These are phyloP conservation scores for Kurtzmaniella quercitrusa DNA, from an alignment of 1,139 yeast species.

Conservation along the genomic window DNA sequence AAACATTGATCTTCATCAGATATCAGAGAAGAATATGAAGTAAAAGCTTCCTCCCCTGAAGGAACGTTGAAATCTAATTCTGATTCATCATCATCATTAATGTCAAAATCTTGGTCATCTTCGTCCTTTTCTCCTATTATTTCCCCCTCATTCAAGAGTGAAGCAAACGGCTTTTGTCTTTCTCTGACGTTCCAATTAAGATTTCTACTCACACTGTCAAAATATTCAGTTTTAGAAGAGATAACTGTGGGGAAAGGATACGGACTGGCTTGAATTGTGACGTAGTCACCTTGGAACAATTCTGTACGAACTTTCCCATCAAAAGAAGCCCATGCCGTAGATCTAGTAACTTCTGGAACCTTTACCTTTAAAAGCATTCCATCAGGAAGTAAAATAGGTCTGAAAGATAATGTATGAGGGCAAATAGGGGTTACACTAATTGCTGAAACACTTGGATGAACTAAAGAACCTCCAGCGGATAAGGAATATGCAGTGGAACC, in stretches of 20 bases:
- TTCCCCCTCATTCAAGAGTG: constrained; percentile 4
- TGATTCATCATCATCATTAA: constrained; percentile 16
- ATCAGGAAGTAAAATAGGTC: constrained; percentile 85
- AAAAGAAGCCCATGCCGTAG: constrained; percentile 88
- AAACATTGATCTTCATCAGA: constrained; percentile 11
- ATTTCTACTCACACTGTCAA: constrained; percentile 78
- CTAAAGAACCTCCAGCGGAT: constrained; percentile 87
- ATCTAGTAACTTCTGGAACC: constrained; percentile 64
- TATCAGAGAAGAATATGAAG: neutral
- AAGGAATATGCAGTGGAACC: constrained; percentile 90
- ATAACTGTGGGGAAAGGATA: constrained; percentile 85
- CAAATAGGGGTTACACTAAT: constrained; percentile 89
- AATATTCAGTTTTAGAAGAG: constrained; percentile 70
- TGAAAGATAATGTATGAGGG: constrained; percentile 83
- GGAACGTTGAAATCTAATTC: constrained; percentile 2
- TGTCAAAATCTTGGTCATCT: constrained; percentile 19
- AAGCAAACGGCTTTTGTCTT: constrained; percentile 67
- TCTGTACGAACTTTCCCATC: constrained; percentile 81
- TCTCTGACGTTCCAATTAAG: constrained; percentile 86
- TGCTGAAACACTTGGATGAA: constrained; percentile 87
- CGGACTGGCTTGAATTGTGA: constrained; percentile 71
- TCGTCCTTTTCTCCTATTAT: constrained; percentile 5
- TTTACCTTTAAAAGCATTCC: constrained; percentile 75
- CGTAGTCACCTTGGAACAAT: constrained; percentile 67
- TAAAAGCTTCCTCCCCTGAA: neutral